Evolutionary conservation across 441 rosid genomes (phyloP).

Genomic region (Eutrema salsugineum): DNA sequence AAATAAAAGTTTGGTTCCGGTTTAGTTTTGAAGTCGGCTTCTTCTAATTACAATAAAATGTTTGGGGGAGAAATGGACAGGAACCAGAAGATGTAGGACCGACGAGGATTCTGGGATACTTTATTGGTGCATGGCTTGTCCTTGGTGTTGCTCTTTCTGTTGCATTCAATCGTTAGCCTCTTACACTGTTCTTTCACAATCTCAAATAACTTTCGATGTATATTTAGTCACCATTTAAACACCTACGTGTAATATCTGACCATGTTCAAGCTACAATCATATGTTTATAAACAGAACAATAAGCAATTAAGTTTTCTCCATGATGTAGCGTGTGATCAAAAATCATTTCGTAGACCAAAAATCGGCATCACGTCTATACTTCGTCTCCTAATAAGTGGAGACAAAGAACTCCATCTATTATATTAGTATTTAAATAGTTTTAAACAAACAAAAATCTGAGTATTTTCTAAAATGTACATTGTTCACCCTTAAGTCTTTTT

Average conservation of each 20-base stretch:
- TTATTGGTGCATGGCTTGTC: constrained; percentile 59
- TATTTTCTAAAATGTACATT: too few species aligned
- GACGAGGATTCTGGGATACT: constrained; percentile 74
- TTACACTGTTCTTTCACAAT: background rate
- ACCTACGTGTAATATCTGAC: background rate
- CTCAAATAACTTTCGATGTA: background rate
- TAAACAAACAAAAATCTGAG: too few species aligned
- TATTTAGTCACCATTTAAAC: background rate
- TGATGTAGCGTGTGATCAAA: background rate
- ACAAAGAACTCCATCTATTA: background rate
- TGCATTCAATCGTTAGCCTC: constrained; percentile 41
- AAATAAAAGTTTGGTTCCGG: background rate
- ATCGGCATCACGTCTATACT: background rate
- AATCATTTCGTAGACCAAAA: background rate
- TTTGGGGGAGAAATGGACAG: constrained; percentile 30
- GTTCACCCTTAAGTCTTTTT: too few species aligned
- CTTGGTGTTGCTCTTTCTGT: constrained; percentile 52
- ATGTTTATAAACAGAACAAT: background rate
- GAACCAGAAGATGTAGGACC: constrained; percentile 72
- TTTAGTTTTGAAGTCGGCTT: background rate
- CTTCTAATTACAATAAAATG: background rate
- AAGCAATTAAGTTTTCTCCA: too few species aligned
- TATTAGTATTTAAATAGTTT: too few species aligned
- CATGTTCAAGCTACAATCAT: background rate
- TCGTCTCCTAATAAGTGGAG: background rate